phyloP scores from a whole-genome alignment of 306 rosid species.

The Cotoneaster glaucophyllus region DNA sequence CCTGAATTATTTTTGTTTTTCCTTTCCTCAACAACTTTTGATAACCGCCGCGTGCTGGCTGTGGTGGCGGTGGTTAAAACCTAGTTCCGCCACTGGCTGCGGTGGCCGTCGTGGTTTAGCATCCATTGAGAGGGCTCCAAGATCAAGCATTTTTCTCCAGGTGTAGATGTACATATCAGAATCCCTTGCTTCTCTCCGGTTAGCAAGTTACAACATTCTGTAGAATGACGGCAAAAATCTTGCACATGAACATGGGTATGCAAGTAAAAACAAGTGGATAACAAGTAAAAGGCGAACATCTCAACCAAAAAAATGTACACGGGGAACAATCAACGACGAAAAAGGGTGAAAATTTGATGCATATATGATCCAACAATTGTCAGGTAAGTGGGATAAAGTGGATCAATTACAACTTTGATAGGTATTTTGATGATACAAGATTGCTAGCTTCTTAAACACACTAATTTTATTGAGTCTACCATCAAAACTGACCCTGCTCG shows the following conservation, averaged over 20 bases:
- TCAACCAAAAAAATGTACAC: not conserved
- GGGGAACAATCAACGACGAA: not conserved
- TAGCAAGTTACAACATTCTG: not conserved
- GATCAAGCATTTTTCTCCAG: not conserved
- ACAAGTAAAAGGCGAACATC: not conserved
- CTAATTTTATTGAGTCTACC: conserved; percentile 2
- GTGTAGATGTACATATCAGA: not conserved
- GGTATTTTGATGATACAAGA: conserved; percentile 19
- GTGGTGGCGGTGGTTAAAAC: too few relatives aligned
- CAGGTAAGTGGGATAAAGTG: not conserved
- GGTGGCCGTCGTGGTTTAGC: too few relatives aligned
- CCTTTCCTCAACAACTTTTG: too few relatives aligned
- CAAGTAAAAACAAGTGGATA: not conserved
- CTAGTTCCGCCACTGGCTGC: not conserved
- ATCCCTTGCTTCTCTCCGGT: not conserved
- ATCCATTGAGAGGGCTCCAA: not conserved
- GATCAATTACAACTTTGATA: not conserved
- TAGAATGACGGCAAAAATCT: not conserved
- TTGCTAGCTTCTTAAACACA: conserved; percentile 18
- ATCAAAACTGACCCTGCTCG: not conserved
- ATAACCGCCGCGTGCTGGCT: too few relatives aligned
- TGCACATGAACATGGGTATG: not conserved
- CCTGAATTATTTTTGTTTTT: too few relatives aligned
- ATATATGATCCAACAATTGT: not conserved
- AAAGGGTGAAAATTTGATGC: not conserved